Conservation (phyloP, 495 filamentous ascomycete genomes). For the Penicillium cataractarum region DNA sequence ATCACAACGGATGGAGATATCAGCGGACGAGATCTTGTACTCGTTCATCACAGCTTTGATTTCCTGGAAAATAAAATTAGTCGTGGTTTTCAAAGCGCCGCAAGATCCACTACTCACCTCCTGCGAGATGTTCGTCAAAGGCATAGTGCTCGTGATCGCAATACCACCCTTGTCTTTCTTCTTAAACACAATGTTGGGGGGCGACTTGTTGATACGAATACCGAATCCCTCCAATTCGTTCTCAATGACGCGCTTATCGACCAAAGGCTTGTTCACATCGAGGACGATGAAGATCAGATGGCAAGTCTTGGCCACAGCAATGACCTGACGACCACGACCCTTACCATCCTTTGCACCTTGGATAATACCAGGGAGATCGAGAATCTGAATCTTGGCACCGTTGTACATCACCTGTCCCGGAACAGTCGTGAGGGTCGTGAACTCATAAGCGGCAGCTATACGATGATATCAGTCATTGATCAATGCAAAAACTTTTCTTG, state of each 20-base stretch:
- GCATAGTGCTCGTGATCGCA: constrained; percentile 89
- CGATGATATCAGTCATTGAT: constrained; percentile 22
- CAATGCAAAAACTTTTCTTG: background rate
- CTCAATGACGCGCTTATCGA: constrained; percentile 96
- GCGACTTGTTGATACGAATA: constrained; percentile 95
- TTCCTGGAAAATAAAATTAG: constrained; percentile 56
- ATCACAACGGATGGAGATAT: constrained; percentile 97
- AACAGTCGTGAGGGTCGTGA: constrained; percentile 96
- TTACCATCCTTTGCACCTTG: constrained; percentile 98
- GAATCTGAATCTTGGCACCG: constrained; percentile 96
- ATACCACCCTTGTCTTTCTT: constrained; percentile 99
- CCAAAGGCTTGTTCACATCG: constrained; percentile 97
- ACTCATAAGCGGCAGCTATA: constrained; percentile 90
- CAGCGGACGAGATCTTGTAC: constrained; percentile 94
- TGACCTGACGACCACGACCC: constrained; percentile 96
- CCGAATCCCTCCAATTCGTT: constrained; percentile 97
- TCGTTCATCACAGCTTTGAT: constrained; percentile 97
- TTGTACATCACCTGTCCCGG: constrained; percentile 97
- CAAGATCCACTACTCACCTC: constrained; percentile 55
- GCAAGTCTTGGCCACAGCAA: constrained; percentile 98
- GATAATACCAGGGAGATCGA: constrained; percentile 98
- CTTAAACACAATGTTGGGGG: constrained; percentile 96
- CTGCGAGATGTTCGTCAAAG: constrained; percentile 87
- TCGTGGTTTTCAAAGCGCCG: background rate
- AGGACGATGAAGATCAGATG: constrained; percentile 98